A percentile compares a stretch with the other conserved stretches of the same genome.
These are phyloP conservation scores for Nothophaeocryptopus gaeumannii DNA, from an alignment of 2,329 filamentous ascomycete genomes.

Conservation along the genomic window DNA sequence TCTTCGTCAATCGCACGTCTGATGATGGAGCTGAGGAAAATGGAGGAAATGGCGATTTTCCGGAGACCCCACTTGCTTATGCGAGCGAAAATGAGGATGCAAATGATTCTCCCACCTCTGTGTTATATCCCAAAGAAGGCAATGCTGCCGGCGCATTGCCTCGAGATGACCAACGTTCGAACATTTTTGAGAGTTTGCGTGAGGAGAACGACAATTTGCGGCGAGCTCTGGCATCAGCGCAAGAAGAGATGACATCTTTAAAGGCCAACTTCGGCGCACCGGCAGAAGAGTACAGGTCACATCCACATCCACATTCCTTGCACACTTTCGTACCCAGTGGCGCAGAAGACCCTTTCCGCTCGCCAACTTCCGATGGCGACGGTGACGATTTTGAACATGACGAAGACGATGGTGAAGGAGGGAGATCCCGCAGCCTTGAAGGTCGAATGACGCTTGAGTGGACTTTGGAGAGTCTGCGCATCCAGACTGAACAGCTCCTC, in stretches of 20 bases:
- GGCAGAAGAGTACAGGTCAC: not conserved
- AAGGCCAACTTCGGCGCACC: not conserved
- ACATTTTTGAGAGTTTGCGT: slow-evolving; percentile 8
- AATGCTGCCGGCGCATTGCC: slow-evolving; percentile 5
- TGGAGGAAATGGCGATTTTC: not conserved
- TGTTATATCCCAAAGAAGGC: slow-evolving; percentile 12
- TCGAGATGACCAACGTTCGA: no score
- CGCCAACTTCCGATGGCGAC: slow-evolving; percentile 9
- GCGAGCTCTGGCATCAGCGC: slow-evolving; percentile 14
- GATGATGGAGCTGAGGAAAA: slow-evolving; percentile 1
- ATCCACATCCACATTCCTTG: no score
- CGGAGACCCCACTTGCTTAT: slow-evolving; percentile 21
- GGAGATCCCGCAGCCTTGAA: no score
- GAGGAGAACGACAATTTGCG: slow-evolving; percentile 19
- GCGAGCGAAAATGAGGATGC: slow-evolving; percentile 18
- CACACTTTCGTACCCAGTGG: not conserved
- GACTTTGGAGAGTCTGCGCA: slow-evolving; percentile 31
- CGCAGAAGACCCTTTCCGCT: slow-evolving; percentile 13
- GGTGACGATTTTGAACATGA: slow-evolving; percentile 5
- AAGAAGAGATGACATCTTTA: slow-evolving; percentile 8
- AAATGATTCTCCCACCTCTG: slow-evolving; percentile 13
- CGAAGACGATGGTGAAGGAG: slow-evolving; percentile 9
- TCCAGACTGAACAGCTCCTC: slow-evolving; percentile 35
- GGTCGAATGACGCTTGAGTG: slow-evolving; percentile 29
- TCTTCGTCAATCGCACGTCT: slow-evolving; percentile 21